Evolutionary conservation across 305 asterid species (phyloP).

Genomic region (Fraxinus albicans): DNA sequence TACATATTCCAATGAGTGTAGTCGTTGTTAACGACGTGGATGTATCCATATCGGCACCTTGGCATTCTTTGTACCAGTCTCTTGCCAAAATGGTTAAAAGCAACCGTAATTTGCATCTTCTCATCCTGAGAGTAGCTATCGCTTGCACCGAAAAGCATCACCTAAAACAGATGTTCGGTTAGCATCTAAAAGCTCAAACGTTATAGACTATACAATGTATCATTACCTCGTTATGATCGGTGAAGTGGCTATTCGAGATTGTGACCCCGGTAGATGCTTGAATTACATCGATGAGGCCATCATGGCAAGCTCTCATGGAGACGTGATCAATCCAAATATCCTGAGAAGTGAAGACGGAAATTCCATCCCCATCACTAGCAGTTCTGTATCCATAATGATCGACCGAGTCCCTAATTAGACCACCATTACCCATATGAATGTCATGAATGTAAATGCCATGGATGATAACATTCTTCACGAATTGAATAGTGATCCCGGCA

Average conservation of each 20-base stretch:
- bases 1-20: constrained; percentile 52
- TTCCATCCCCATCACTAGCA: constrained; percentile 69
- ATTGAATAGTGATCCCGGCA: constrained; percentile 61
- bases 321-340: constrained; percentile 74
- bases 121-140: constrained; percentile 26
- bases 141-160: constrained; percentile 45
- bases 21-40: constrained; percentile 54
- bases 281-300: constrained; percentile 62
- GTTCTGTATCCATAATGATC: constrained; percentile 54
- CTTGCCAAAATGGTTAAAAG: constrained; percentile 46
- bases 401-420: constrained; percentile 44
- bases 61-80: constrained; percentile 50
- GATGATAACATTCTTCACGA: constrained; percentile 56
- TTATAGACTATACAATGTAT: not conserved
- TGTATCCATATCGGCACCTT: constrained; percentile 40
- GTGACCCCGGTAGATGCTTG: constrained; percentile 60
- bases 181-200: not conserved
- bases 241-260: constrained; percentile 65
- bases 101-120: constrained; percentile 45
- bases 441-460: constrained; percentile 51
- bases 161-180: constrained; percentile 15
- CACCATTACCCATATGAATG: constrained; percentile 45
- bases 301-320: constrained; percentile 51
- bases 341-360: constrained; percentile 52
- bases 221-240: constrained; percentile 63